Base-by-base conservation (phyloP, 2,329 filamentous ascomycete species). In the Magnaporthiopsis poae region DNA sequence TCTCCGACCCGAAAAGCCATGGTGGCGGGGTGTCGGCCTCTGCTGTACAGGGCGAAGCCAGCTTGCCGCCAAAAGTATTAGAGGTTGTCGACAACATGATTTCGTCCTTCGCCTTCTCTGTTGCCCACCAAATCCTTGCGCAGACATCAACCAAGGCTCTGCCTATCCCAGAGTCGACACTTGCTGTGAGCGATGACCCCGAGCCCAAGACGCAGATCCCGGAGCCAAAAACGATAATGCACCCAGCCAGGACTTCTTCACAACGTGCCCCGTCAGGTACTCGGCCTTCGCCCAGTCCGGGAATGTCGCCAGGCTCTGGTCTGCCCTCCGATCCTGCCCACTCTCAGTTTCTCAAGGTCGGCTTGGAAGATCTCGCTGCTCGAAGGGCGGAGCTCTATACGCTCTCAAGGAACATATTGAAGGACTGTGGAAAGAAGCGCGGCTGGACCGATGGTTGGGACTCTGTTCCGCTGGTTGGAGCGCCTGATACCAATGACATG, bases 361-460 rank as follows among this genome's bases (percentile, higher is more conserved):
- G 94, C 0, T 80, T 93, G 0, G 90, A 96, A 73, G 90, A 96
- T 66, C 80, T 98, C 31, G 91, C 93, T 52, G 90, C 91, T 61
- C 87, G 88, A 68, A 85, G 94, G 72, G 94, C 91, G 7, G 92
- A 96, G 72, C 82, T 98, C 2, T 89, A 92, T 68, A 80, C 91
- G 66, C 79, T 96, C 60, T 93, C 92, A 11, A 84, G 94, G 66
- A 91, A 90, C 69, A 85, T 95, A 5, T 80, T 98, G 0, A 89
- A 94, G 71, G 84, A 88, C 63, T 78, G 92, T 62, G 93, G 91
- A 2, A 86, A 85, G 72, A 85, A 86, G 67, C 81, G 86, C 29
- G 87, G 86, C 3, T 97, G 92, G 93, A 85, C 81, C 65, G 86
- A 91, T 69, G 91, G 89, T 0, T 96, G 91, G 92, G 80, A 81